These are phyloP conservation scores for Mycena sanguinolenta DNA, from an alignment of 768 basidiomycete species.

Conservation along the genomic window DNA sequence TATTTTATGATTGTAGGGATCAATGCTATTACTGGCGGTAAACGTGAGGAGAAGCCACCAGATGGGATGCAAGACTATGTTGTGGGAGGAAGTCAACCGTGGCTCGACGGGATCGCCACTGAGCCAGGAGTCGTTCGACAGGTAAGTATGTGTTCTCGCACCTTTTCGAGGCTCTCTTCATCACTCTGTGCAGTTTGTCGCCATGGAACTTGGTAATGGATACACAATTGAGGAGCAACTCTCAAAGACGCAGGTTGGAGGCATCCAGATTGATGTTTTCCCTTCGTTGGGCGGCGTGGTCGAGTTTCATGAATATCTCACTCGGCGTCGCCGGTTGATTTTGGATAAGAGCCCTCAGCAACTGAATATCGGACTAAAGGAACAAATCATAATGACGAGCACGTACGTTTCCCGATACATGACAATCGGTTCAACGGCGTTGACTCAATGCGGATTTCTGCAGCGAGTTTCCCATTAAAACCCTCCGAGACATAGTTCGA, in stretches of 20 bases:
- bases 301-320: background rate
- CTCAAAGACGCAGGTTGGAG: background rate
- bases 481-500: background rate
- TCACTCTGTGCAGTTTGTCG: background rate
- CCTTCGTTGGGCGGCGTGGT: background rate
- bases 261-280: constrained; percentile 13
- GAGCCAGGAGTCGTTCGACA: constrained; percentile 5
- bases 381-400: constrained; percentile 8
- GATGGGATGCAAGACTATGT: constrained; percentile 15
- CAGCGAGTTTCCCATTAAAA: no score
- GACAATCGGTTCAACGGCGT: no score
- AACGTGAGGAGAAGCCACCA: background rate
- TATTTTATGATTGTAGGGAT: background rate
- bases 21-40: constrained; percentile 8
- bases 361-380: background rate
- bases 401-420: background rate
- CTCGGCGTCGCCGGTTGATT: background rate
- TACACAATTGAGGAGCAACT: constrained; percentile 15
- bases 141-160: background rate
- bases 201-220: constrained; percentile 5
- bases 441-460: no score
- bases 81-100: constrained; percentile 8
- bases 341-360: constrained; percentile 9
- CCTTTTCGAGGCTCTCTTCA: background rate
- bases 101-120: constrained; percentile 9